Percentiles rank a stretch among this genome's conserved stretches.
These are phyloP conservation scores for Candida sanyaensis DNA, from an alignment of 1,139 yeast species.

Conservation along the genomic window DNA sequence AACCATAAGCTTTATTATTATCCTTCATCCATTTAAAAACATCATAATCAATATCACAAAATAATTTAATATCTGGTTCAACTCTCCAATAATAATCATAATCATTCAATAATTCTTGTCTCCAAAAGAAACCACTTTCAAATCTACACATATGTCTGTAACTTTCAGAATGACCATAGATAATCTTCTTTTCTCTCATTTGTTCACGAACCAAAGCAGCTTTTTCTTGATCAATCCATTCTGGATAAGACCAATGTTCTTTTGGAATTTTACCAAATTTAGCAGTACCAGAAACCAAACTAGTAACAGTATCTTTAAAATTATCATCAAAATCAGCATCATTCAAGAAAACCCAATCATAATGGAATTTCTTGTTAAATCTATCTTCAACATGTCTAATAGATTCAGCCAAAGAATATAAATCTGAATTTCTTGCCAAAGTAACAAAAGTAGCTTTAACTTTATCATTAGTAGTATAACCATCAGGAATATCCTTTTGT, in stretches of 20 bases:
- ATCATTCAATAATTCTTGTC: constrained; percentile 68
- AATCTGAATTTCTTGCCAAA: constrained; percentile 45
- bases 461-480: constrained; percentile 22
- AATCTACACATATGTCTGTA: constrained; percentile 91
- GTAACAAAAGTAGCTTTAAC: constrained; percentile 49
- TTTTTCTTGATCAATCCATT: constrained; percentile 57
- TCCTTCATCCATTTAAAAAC: constrained; percentile 80
- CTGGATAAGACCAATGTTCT: constrained; percentile 56
- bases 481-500: constrained; percentile 13
- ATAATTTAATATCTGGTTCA: constrained; percentile 79
- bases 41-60: constrained; percentile 82
- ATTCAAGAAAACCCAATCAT: constrained; percentile 51
- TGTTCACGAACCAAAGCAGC: constrained; percentile 54
- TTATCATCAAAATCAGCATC: constrained; percentile 44
- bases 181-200: constrained; percentile 53
- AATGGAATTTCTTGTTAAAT: constrained; percentile 42
- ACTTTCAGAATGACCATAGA: constrained; percentile 61
- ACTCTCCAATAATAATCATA: constrained; percentile 94
- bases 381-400: constrained; percentile 49
- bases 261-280: constrained; percentile 46
- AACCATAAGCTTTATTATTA: constrained; percentile 72
- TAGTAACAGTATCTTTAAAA: constrained; percentile 35
- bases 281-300: constrained; percentile 41
- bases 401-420: constrained; percentile 36
- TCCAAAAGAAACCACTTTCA: constrained; percentile 87